These are phyloP conservation scores for Candida piceae DNA, from an alignment of 805 yeast species.

Conservation along the genomic window DNA sequence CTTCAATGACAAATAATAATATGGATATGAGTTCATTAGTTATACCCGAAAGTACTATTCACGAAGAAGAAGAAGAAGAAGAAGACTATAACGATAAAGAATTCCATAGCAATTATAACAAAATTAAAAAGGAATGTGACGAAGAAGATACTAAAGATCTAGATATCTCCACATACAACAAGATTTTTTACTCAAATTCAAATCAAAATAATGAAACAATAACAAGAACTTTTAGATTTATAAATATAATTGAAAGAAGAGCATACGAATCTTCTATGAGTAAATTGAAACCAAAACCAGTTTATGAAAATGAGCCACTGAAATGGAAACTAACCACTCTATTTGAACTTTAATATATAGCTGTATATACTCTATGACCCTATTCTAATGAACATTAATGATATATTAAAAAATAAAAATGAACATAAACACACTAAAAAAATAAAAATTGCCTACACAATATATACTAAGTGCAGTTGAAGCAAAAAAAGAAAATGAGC, in stretches of 20 bases:
- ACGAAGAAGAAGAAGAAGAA: conserved; percentile 6
- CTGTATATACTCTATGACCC: too few species aligned
- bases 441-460: too few species aligned
- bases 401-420: too few species aligned
- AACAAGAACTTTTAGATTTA: conserved; percentile 25
- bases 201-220: conserved; percentile 24
- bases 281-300: neutral
- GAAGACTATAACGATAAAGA: conserved; percentile 1
- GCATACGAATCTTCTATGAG: conserved; percentile 15
- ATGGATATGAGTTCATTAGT: conserved; percentile 1
- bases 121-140: neutral
- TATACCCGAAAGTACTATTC: neutral
- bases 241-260: conserved; percentile 24
- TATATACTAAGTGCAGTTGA: too few species aligned
- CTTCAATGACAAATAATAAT: neutral
- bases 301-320: conserved; percentile 15
- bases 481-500: conserved; percentile 53
- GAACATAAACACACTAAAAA: too few species aligned
- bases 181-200: conserved; percentile 22
- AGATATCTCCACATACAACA: conserved; percentile 24
- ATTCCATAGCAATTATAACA: neutral
- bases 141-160: conserved; percentile 9
- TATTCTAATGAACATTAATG: too few species aligned
- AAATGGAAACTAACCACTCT: conserved; percentile 25
- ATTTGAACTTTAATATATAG: conserved; percentile 4